Base-by-base conservation (phyloP, 2,329 filamentous ascomycete species). In the Monilinia laxa region DNA sequence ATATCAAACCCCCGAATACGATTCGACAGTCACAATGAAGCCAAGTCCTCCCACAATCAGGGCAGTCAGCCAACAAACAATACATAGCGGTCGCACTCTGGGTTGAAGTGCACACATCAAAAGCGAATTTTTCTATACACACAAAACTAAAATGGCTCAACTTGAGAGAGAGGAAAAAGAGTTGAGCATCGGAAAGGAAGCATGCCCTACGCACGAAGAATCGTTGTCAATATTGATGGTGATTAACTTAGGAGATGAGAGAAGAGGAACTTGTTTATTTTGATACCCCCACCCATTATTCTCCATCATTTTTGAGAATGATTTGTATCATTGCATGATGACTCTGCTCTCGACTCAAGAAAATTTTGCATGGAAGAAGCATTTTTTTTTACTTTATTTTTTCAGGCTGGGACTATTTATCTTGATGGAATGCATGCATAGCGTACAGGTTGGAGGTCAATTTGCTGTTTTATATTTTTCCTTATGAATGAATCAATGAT, bases 51-150 rank as follows among this genome's bases (percentile, higher is more conserved):
- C 71, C 52, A 73, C 70, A 55, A 66, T 74, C 67, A 72, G 75
- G 67, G 72, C 74, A 64, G 72, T 68, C 47, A 76, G 73, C 62
- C 74, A 76, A 70, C 75, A 75, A 68, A 74, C 74, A 55, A 76
- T 77, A 72, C 74, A 74, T 58, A 76, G 73, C 68, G 73, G 75
- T 38, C 72, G 75, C 55, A 76, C 75, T 62, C 68, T 76, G 55
- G 75, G 74, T 60, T 77, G 71, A 75, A 51, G 47, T 56, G 68
- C 57, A 49, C 14, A 38, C 18, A 23, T 14, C 23, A 51, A 60
- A 62, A 35, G 28, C n/a, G 9, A 51, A n/a, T 7, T 40, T 54
- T 42, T n/a, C 38, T 28, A 42, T 9, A 63, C 18, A 63, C 23
- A 23, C 16, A 31, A 28, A 55, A 47, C 16, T 20, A 40, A 47